Evolutionary conservation across 78 protist genomes (phyloP), one percentile per base, ranked within the genome.

Genomic region (Chrysochromulina parva): DNA sequence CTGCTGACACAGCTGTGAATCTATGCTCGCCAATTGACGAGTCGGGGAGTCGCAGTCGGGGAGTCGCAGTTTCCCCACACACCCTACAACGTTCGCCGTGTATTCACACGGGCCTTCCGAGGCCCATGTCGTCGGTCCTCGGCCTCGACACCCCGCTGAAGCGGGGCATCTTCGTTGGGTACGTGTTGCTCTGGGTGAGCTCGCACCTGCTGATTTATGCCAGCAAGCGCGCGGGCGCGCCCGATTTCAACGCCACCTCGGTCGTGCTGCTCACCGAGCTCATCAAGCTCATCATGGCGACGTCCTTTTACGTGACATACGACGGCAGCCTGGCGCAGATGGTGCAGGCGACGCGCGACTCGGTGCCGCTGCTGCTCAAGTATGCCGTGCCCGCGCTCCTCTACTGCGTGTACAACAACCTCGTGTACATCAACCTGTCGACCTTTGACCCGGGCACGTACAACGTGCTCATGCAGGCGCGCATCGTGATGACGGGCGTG

Each of bases 371-470:
- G 13, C 57, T 85, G 53, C 11, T 5, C 20, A 19, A 20, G 20
- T 88, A 88, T 73, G 1, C 71, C 4, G 85, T 93, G 16, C 95
- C 95, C 13, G 92, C 94, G 13, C 54, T 74, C 17, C 85, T 86
- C 60, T 94, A 94, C 90, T 92, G 90, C 67, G 60, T 88, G 26
- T 94, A 94, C 91, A 91, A 94, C 91, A 94, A 94, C 86, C 92
- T 94, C 54, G 87, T 93, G 47, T 94, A 85, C 62, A 7, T 62
- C 87, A 91, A 88, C 86, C 90, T 94, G 5, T 0, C 85, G 14
- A 24, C 54, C 65, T 81, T 62, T 81, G 93, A 94, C 65, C 94
- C 95, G 20, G 90, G 89, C 28, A 82, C 95, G 57, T 94, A 94
- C 89, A 71, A 67, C 26, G 67, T 94, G n/a, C 91, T 94, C 22